Base-by-base conservation (phyloP, 306 rosid species). In the Abrus pulchellus region DNA sequence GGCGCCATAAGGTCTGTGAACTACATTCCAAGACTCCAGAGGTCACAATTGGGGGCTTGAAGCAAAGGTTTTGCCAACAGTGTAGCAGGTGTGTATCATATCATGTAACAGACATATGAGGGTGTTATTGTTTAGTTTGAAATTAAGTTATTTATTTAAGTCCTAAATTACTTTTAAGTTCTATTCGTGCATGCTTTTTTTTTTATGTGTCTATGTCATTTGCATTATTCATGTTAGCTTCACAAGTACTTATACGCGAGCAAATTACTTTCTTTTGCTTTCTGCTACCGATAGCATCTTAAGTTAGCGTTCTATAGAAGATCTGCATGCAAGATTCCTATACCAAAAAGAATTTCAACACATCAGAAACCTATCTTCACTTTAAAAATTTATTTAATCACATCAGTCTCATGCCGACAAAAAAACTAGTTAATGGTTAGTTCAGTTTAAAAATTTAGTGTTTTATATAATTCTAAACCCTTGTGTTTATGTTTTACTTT, bases 1-100 rank as follows among this genome's bases (percentile, higher is more conserved):
- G 91, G 13, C 94, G 94, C 34, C 97, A 93, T 68, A 93, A 89
- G 82, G 92, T 93, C 9, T 93, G 97, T 48, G 97, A 93, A 72
- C 80, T 81, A 43, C 97, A 93, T 49, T 93, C 96, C 20, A 93
- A 91, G 83, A 87, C 96, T n/a, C 91, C 94, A 3, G 86, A 84
- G 72, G 97, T 93, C 49, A 83, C 87, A 4, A 88, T 91, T 53
- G 44, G 41, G 36, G 97, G 94, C 38, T 88, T 59, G 62, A 86
- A 91, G 41, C 91, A 88, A 82, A 84, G 96, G 29, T 93, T 93
- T 86, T 80, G 84, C 84, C 84, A 80, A 43, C 84, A 80, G 53
- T 80, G 84, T 73, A 80, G 84, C 79, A 80, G 97, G 97, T 89
- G n/a, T 61, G 67, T 38, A 8, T 48, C 69, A 5, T 47, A 60